Base-by-base conservation (phyloP, 768 basidiomycete species). In the Sarcodon sp. region DNA sequence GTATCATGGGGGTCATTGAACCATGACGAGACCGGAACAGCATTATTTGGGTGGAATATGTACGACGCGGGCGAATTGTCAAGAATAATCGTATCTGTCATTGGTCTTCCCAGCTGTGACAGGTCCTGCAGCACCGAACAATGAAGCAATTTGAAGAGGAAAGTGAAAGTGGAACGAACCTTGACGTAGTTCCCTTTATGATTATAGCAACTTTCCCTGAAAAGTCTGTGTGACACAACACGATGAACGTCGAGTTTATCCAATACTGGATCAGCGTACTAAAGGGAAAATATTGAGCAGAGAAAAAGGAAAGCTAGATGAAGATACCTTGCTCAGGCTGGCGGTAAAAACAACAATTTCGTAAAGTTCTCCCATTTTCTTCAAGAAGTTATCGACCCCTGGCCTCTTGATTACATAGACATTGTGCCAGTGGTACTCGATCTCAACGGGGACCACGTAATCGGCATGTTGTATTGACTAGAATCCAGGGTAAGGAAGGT, bases 161-260 rank as follows among this genome's bases (percentile, higher is more conserved):
- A 44, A 9, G 33, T 18, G 10, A 32, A 15, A 13, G 10, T 33
- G 46, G 33, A 39, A 53, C 72, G 37, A 50, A 92, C 93, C 80
- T 99, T 99, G 66, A 99, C 94, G 64, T 98, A 99, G 69, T 94
- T 98, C 38, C 94, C 94, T 66, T 87, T 87, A 68, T 98, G 96
- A 61, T 96, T 98, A 64, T 97, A 98, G 66, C 96, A 99, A 60
- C 89, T 94, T 67, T 99, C 96, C 51, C 96, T 72, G 79, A 97
- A 99, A 45, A 99, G 67, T 51, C 96, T 77, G 64, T 99, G 94
- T 33, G 87, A 71, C 37, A 99, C 93, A 8, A 93, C 94, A 53
- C 79, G 84, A 64, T 93, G 84, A 27, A 83, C 73, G 60, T 99
- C 96, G 43, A 99, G 76, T 60, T 94, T 96, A 71, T 99, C 96